These are phyloP conservation scores for Wickerhamiella azyma DNA, from an alignment of 805 yeast species.

Conservation along the genomic window DNA sequence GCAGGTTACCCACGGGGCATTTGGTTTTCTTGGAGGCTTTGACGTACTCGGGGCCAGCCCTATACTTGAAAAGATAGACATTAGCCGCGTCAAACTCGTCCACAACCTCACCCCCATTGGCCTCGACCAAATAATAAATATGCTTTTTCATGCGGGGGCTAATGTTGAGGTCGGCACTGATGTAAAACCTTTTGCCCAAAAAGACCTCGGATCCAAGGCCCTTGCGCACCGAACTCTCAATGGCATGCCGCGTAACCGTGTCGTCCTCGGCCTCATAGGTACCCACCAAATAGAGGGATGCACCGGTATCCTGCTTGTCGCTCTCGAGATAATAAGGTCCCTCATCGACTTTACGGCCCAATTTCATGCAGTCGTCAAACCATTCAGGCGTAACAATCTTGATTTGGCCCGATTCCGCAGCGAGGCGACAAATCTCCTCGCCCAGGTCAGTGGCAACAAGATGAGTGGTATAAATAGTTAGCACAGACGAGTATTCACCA, in stretches of 20 bases:
- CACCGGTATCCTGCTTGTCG: background rate
- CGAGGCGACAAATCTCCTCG: constrained; percentile 46
- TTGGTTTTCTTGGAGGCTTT: constrained; percentile 30
- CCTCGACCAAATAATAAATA: constrained; percentile 33
- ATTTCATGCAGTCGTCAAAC: constrained; percentile 57
- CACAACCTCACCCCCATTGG: constrained; percentile 42
- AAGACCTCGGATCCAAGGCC: constrained; percentile 23
- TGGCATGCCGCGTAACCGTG: constrained; percentile 17
- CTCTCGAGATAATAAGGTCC: constrained; percentile 35
- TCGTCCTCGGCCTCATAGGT: constrained; percentile 11
- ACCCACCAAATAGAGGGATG: constrained; percentile 10
- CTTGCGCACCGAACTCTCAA: constrained; percentile 18
- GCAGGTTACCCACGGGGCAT: constrained; percentile 46
- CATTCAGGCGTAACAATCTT: constrained; percentile 59
- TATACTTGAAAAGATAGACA: constrained; percentile 47
- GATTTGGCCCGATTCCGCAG: constrained; percentile 25
- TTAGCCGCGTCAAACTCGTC: constrained; percentile 25
- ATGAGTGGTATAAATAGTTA: constrained; percentile 69
- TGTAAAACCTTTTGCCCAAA: constrained; percentile 33
- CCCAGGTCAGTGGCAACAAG: constrained; percentile 42
- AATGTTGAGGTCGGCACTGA: constrained; percentile 44
- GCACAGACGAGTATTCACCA: constrained; percentile 50
- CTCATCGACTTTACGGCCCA: constrained; percentile 39
- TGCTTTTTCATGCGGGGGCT: constrained; percentile 31
- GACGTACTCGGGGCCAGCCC: constrained; percentile 44